These are phyloP conservation scores for Pseudotsuga menziesii DNA, from an alignment of 75 land plant species.

Conservation along the genomic window DNA sequence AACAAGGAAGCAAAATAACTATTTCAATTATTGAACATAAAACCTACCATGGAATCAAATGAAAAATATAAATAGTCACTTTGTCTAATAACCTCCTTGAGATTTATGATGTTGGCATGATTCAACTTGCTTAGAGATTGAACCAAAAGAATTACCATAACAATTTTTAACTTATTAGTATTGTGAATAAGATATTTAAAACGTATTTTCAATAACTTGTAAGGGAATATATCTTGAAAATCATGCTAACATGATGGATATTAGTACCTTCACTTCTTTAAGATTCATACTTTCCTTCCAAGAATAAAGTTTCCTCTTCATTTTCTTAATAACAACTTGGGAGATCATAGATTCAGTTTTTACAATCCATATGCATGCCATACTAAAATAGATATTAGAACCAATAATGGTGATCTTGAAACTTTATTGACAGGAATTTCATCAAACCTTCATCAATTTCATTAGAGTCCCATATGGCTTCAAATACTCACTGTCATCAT, in stretches of 20 bases:
- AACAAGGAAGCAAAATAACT: no score
- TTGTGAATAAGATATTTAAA: background rate
- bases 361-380: no score
- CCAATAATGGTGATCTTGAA: background rate
- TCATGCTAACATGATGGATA: background rate
- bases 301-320: slow-evolving; percentile 73
- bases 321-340: slow-evolving; percentile 71
- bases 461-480: background rate
- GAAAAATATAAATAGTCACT: slow-evolving; percentile 22
- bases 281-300: slow-evolving; percentile 82
- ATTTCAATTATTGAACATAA: background rate
- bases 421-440: no score
- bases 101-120: slow-evolving; percentile 36
- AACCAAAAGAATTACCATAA: background rate
- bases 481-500: slow-evolving; percentile 29
- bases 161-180: no score
- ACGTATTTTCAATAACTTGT: background rate
- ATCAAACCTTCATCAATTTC: background rate
- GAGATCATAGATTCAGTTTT: background rate
- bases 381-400: background rate
- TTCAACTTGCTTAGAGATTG: slow-evolving; percentile 27
- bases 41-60: slow-evolving; percentile 36
- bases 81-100: slow-evolving; percentile 30
- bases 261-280: slow-evolving; percentile 72
- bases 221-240: background rate